phyloP scores from a whole-genome alignment of 768 basidiomycete genomes.

The Pisolithus microcarpus region DNA sequence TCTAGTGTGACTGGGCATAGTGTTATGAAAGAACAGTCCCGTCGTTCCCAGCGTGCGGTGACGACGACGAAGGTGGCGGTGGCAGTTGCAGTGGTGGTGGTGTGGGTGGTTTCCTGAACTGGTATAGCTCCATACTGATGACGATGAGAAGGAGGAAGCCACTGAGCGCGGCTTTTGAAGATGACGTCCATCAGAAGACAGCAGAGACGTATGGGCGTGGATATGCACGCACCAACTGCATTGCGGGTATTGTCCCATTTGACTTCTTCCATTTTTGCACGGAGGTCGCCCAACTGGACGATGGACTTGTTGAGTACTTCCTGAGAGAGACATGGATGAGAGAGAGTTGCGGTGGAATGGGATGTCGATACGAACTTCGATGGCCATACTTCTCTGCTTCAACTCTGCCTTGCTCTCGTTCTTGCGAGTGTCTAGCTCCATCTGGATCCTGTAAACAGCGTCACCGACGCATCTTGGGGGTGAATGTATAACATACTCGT shows the following conservation, averaged over 20 bases:
- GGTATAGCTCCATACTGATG: slow-evolving; percentile 59
- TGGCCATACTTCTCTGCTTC: slow-evolving; percentile 76
- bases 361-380: slow-evolving; percentile 50
- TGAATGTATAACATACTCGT: slow-evolving; percentile 56
- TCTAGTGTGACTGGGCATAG: not conserved
- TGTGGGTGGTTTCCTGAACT: slow-evolving; percentile 32
- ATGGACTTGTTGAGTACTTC: slow-evolving; percentile 70
- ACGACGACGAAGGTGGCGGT: not conserved
- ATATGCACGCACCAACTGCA: slow-evolving; percentile 55
- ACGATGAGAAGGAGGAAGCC: slow-evolving; percentile 67
- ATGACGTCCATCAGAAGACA: not conserved
- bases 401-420: slow-evolving; percentile 81
- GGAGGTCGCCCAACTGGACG: slow-evolving; percentile 67
- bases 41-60: slow-evolving; percentile 3
- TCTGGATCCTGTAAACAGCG: slow-evolving; percentile 66
- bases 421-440: slow-evolving; percentile 93
- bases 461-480: not conserved
- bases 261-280: slow-evolving; percentile 75
- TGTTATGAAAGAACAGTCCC: slow-evolving; percentile 10
- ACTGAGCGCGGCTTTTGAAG: slow-evolving; percentile 46
- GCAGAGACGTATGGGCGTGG: not conserved
- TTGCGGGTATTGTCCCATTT: slow-evolving; percentile 88
- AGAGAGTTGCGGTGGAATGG: not conserved
- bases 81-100: slow-evolving; percentile 9
- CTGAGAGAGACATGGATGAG: slow-evolving; percentile 28